Conservation (phyloP, 2,329 filamentous ascomycete species). For the Didymella exigua region DNA sequence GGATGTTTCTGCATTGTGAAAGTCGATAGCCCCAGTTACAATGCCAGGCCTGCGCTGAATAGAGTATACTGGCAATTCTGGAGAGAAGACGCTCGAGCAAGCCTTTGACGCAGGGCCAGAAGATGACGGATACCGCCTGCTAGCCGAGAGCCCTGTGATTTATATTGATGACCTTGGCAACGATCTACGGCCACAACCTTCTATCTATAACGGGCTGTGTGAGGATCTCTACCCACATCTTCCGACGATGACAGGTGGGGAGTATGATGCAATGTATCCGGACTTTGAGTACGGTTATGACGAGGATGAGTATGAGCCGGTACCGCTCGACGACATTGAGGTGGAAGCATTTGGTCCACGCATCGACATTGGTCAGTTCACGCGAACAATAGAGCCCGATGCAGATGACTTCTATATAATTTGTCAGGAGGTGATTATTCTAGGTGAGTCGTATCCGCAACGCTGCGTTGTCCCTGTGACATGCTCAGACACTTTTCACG, state of each 20-base stretch:
- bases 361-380: not conserved
- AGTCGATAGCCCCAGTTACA: not conserved
- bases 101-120: not conserved
- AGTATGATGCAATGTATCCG: not conserved
- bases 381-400: not conserved
- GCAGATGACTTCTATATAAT: slow-evolving; percentile 2
- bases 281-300: not conserved
- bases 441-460: not conserved
- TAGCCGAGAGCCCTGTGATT: not conserved
- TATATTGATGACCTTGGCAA: not conserved
- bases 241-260: not conserved
- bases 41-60: not conserved
- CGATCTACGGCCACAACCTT: not conserved
- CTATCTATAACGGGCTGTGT: not conserved
- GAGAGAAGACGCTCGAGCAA: not conserved
- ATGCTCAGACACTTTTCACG: slow-evolving; percentile 1
- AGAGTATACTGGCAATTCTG: too few species aligned
- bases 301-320: not conserved
- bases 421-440: not conserved
- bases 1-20: not conserved
- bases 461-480: not conserved
- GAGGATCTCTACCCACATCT: not conserved
- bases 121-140: not conserved
- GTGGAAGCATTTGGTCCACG: not conserved
- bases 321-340: not conserved